A percentile compares a stretch with the other conserved stretches of the same genome.
These are phyloP conservation scores for Penicillium concentricum DNA, from an alignment of 2,329 filamentous ascomycete genomes.

Conservation along the genomic window DNA sequence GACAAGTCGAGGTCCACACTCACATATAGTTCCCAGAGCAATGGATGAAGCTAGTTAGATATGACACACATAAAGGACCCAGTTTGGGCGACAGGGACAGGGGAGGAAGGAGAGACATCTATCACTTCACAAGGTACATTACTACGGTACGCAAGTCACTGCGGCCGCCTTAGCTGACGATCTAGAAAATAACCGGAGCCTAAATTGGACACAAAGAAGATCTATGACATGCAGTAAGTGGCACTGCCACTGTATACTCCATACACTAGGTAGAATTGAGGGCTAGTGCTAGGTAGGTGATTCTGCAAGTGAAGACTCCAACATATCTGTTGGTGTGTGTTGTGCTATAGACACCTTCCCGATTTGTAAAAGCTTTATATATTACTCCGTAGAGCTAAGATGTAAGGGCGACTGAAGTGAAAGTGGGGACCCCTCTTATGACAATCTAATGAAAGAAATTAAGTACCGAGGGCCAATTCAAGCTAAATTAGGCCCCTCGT, in stretches of 20 bases:
- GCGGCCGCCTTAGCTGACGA: background rate
- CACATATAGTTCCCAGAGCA: background rate
- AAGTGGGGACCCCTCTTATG: background rate
- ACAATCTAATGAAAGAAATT: background rate
- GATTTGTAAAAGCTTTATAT: conserved; percentile 1
- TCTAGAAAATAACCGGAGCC: conserved; percentile 4
- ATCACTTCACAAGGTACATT: background rate
- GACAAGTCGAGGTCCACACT: too few species aligned
- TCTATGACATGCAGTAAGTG: background rate
- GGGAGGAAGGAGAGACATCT: background rate
- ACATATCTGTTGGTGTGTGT: background rate
- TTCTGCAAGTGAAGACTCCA: background rate
- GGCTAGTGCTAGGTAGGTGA: background rate
- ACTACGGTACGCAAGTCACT: background rate
- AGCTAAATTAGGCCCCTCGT: conserved; percentile 3
- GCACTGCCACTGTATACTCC: background rate
- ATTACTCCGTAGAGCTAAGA: background rate
- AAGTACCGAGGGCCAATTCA: background rate
- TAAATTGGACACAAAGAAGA: background rate
- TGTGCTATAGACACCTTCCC: conserved; percentile 5
- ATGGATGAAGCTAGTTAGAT: background rate
- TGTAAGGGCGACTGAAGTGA: conserved; percentile 2
- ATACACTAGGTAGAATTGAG: background rate
- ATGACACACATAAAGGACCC: conserved; percentile 1
- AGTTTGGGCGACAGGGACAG: background rate